Base-by-base conservation (phyloP, 768 basidiomycete species). In the Termitomyces sp. region DNA sequence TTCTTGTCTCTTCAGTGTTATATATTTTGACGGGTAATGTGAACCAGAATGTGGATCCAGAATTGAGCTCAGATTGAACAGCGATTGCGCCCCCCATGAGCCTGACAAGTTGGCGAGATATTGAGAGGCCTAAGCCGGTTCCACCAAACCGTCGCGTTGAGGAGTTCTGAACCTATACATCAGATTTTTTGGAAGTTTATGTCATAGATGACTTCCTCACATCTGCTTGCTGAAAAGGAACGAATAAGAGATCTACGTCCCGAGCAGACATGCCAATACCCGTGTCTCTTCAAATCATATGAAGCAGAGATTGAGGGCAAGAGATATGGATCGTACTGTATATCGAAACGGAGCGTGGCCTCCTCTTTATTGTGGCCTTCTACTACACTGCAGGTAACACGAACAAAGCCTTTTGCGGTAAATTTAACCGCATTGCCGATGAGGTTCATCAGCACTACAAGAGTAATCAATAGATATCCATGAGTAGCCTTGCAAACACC, bases 351-450 rank as follows among this genome's bases (percentile, higher is more conserved):
- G 43, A 89, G 70, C 36, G 77, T 72, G 4, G 84, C 80, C 66
- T 84, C 83, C 25, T 76, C 77, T 74, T 65, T 11, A 72, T 60
- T 40, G 70, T 69, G 14, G 71, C 67, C 73, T 61, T 86, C 85
- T n/a, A 85, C 74, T 4, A 81, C 34, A 42, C 60, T 82, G 67
- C 86, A 87, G 2, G 76, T 78, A 20, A 89, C 85, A 42, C 82
- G 79, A 29, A 91, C 87, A 47, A 79, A 85, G 8, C 89, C 88
- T 20, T 70, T 74, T 1, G 80, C 77, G 1, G 88, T 89, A 70
- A 90, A 91, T 66, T 90, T 91, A 58, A 90, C 84, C 4, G 87
- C 87, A 67, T 91, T 91, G 8, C 87, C 88, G 52, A 90, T 86
- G 53, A 90, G 71, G 69, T 91, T 91, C 87, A 89, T 89, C 25